Percentiles rank a stretch among this genome's conserved stretches.
Conservation (phyloP, 208 protist species). For the Wallacemonas collosoma region DNA sequence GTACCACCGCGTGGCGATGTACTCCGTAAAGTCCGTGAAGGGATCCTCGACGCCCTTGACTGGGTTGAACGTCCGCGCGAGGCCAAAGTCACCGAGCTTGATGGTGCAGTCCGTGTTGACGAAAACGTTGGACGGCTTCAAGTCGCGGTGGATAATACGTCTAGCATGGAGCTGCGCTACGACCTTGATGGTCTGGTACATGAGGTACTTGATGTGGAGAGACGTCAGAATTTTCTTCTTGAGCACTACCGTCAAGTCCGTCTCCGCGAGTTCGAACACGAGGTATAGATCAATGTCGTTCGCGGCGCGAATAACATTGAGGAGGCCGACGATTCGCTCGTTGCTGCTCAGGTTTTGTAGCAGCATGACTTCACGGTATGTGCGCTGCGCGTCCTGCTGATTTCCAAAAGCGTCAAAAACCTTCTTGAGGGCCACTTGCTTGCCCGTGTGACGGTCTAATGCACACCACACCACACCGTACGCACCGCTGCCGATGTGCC, state of each 20-base stretch:
- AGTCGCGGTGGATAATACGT: conserved; percentile 91
- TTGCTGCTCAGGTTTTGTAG: conserved; percentile 76
- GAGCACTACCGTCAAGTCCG: conserved; percentile 93
- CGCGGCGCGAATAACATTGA: conserved; percentile 96
- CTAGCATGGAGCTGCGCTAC: conserved; percentile 94
- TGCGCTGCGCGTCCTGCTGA: conserved; percentile 91
- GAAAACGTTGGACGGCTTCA: conserved; percentile 94
- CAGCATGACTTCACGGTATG: conserved; percentile 97
- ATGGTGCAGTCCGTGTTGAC: conserved; percentile 93
- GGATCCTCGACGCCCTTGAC: conserved; percentile 39
- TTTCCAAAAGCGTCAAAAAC: conserved; percentile 97
- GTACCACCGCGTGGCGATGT: conserved; percentile 98
- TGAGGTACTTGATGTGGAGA: conserved; percentile 93
- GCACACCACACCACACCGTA: conserved; percentile 97
- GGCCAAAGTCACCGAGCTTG: conserved; percentile 98
- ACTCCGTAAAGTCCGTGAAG: conserved; percentile 91
- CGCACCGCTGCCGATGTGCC: conserved; percentile 95
- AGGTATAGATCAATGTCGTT: conserved; percentile 98
- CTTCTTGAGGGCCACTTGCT: conserved; percentile 96
- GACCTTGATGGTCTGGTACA: conserved; percentile 96
- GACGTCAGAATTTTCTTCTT: conserved; percentile 95
- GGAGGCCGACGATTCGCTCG: conserved; percentile 92
- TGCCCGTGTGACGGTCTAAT: conserved; percentile 82
- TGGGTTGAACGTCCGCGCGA: conserved; percentile 91
- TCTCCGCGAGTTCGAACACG: conserved; percentile 97